Percentiles rank a stretch among this genome's conserved stretches.
Conservation (phyloP, 2,329 filamentous ascomycete genomes). For the Colletotrichum destructivum region DNA sequence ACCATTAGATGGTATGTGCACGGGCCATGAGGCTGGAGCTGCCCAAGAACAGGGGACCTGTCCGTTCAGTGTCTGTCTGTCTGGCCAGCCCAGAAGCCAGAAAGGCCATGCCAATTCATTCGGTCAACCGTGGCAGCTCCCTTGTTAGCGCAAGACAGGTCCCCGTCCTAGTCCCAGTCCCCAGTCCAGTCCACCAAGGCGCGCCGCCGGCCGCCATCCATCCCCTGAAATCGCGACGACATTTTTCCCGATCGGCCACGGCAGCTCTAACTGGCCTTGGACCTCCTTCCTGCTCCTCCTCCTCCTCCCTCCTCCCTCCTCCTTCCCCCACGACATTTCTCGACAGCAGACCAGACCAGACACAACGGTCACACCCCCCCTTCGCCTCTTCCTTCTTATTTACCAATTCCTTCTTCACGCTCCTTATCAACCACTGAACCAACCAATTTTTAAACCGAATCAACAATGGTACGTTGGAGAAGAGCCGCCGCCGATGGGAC, state of each 20-base stretch:
- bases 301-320: background rate
- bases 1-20: background rate
- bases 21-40: slow-evolving; percentile 36
- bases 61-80: no score
- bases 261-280: slow-evolving; percentile 17
- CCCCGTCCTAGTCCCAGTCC: no score
- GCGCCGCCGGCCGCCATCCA: slow-evolving; percentile 22
- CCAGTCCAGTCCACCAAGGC: slow-evolving; percentile 24
- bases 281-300: slow-evolving; percentile 10
- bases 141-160: slow-evolving; percentile 17
- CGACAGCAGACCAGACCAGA: background rate
- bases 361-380: background rate
- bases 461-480: slow-evolving; percentile 50
- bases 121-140: slow-evolving; percentile 42
- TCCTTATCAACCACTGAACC: slow-evolving; percentile 18
- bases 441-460: background rate
- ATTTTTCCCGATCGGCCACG: slow-evolving; percentile 40
- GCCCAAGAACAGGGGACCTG: slow-evolving; percentile 16
- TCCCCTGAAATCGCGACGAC: slow-evolving; percentile 43
- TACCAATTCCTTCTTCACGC: slow-evolving; percentile 26
- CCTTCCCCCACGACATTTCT: slow-evolving; percentile 13
- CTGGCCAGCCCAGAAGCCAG: background rate
- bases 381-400: no score
- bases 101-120: slow-evolving; percentile 6
- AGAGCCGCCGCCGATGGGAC: background rate